phyloP scores from a whole-genome alignment of 805 yeast species.

The Wickerhamiella azymoides region DNA sequence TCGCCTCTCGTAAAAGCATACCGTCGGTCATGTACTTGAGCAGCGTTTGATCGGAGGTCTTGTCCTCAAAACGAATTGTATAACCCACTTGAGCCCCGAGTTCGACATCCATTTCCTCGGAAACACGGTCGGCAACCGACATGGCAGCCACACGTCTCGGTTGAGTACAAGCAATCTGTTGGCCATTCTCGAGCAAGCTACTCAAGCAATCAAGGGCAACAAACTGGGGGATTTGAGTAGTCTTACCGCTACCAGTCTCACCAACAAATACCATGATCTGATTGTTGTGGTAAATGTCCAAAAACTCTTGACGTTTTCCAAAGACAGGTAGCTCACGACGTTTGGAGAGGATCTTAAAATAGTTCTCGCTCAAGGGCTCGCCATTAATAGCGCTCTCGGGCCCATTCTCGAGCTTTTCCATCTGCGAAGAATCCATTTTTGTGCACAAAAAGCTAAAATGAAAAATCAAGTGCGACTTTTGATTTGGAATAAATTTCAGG shows the following conservation, averaged over 20 bases:
- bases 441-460: neutral
- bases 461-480: neutral
- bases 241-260: conserved; percentile 98
- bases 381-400: conserved; percentile 72
- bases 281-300: conserved; percentile 65
- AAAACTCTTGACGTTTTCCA: conserved; percentile 79
- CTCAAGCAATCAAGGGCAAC: conserved; percentile 88
- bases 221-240: conserved; percentile 96
- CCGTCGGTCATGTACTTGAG: conserved; percentile 97
- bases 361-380: conserved; percentile 41
- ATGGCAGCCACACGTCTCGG: conserved; percentile 92
- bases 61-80: conserved; percentile 85
- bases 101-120: conserved; percentile 91
- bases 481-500: neutral
- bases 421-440: neutral
- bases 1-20: conserved; percentile 92
- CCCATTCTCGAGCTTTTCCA: conserved; percentile 10
- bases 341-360: conserved; percentile 60
- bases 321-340: conserved; percentile 90
- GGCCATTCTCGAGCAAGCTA: conserved; percentile 46
- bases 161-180: conserved; percentile 80
- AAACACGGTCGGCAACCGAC: conserved; percentile 92
- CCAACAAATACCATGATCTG: conserved; percentile 98
- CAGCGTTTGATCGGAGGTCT: conserved; percentile 63
- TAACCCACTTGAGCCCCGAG: conserved; percentile 94